Evolutionary conservation across 768 basidiomycete species (phyloP), one percentile per base, ranked within the genome.

Genomic region (Boletus rex-veris): DNA sequence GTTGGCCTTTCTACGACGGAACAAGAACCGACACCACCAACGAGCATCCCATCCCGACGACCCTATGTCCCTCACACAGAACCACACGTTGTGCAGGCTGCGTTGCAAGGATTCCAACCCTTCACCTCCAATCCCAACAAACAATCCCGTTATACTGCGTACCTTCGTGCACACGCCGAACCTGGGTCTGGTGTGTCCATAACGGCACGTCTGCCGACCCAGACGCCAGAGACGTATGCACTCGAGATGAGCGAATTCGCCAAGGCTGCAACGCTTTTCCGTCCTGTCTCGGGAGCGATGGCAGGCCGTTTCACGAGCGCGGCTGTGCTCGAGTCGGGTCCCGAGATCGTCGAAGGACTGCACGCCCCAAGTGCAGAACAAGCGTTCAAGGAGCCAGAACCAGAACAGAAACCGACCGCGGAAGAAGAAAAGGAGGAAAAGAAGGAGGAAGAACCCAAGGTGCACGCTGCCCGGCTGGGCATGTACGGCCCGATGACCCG

Each of bases 401-500:
- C 79, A 43, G 73, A 77, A 50, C 74, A 38, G n/a, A 38, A 15
- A n/a, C 4, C n/a, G 35, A 65, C 71, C 55, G 75, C 72, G 53
- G 76, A 77, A 48, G 49, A 33, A 7, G 48, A 33, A 5, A 11
- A 73, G 42, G 64, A 72, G 38, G 66, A 71, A 48, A 62, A 72
- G 36, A 80, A 86, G 59, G 81, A 86, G 44, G 79, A 87, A 58
- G 86, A 80, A 16, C 92, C 93, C 5, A 86, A 86, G 63, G 85
- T 81, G 59, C 76, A 90, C 58, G 95, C 97, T 0, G 94, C 92
- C 10, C 76, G 80, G 28, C 69, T 87, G 67, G 94, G 92, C 24
- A 93, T 96, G 90, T 98, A 86, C 65, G 97, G 97, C 0, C 76
- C 80, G 14, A 72, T 95, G 68, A 99, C 97, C 31, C 76, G 96